These are phyloP conservation scores for Piloderma croceum DNA, from an alignment of 768 basidiomycete genomes.

Conservation along the genomic window DNA sequence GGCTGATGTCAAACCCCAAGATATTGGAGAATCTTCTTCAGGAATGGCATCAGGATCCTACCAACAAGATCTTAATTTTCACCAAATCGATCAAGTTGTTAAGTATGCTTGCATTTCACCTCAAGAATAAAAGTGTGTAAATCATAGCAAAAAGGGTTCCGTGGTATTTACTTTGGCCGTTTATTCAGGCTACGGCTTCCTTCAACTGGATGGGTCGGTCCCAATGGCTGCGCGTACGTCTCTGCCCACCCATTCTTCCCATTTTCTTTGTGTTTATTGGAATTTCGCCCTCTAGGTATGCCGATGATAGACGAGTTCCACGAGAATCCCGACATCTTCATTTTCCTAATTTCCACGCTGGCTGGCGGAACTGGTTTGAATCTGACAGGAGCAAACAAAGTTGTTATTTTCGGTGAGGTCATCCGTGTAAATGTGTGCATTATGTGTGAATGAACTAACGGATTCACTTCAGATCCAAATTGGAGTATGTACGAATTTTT, in stretches of 20 bases:
- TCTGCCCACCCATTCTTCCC: neutral
- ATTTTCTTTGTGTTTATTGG: neutral
- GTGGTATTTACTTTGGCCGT: conserved; percentile 3
- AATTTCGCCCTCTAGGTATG: conserved; percentile 55
- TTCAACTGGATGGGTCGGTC: conserved; percentile 78
- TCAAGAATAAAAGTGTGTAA: conserved; percentile 47
- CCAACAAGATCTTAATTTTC: conserved; percentile 90
- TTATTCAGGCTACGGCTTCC: conserved; percentile 47
- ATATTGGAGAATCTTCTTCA: conserved; percentile 61
- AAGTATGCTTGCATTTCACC: conserved; percentile 77
- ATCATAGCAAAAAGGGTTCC: neutral
- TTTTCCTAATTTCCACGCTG: conserved; percentile 86
- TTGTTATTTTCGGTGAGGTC: conserved; percentile 76
- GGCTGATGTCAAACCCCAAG: conserved; percentile 30
- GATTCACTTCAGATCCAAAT: conserved; percentile 62
- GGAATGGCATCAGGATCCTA: conserved; percentile 56
- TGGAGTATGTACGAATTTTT: conserved; percentile 86
- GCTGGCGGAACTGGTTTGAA: conserved; percentile 92
- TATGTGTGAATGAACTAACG: conserved; percentile 12
- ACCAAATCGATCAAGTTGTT: conserved; percentile 89
- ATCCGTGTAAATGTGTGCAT: conserved; percentile 1
- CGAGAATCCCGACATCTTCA: conserved; percentile 59
- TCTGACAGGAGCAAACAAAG: conserved; percentile 89
- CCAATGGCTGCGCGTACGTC: conserved; percentile 52
- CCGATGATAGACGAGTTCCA: conserved; percentile 82